phyloP scores from a whole-genome alignment of 495 filamentous ascomycete species.

The Cairneyella variabilis region DNA sequence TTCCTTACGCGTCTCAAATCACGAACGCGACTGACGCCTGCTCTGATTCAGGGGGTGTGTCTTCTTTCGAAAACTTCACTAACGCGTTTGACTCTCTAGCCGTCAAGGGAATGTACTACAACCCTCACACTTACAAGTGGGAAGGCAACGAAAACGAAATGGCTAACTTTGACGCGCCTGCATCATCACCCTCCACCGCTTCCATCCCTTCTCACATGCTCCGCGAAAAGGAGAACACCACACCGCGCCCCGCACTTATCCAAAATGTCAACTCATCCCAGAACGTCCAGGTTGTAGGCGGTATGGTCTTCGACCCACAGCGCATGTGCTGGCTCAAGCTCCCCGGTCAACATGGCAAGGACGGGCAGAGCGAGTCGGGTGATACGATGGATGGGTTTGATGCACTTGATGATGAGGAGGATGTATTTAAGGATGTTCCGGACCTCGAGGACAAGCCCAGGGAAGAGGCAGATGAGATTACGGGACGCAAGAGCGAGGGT shows the following conservation, averaged over 20 bases:
- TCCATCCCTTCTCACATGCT: constrained; percentile 44
- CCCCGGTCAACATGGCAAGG: constrained; percentile 15
- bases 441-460: constrained; percentile 45
- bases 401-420: constrained; percentile 62
- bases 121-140: constrained; percentile 79
- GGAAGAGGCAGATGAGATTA: constrained; percentile 32
- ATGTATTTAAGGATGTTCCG: constrained; percentile 52
- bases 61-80: neutral
- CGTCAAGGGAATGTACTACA: constrained; percentile 93
- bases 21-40: no score
- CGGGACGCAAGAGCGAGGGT: constrained; percentile 30
- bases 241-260: constrained; percentile 87
- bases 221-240: constrained; percentile 51
- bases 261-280: constrained; percentile 72
- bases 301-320: constrained; percentile 96
- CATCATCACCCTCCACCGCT: constrained; percentile 40
- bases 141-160: constrained; percentile 92
- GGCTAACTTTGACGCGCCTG: constrained; percentile 61
- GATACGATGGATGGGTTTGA: constrained; percentile 72
- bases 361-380: constrained; percentile 29
- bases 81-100: constrained; percentile 39
- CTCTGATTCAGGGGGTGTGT: no score
- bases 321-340: constrained; percentile 94
- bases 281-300: constrained; percentile 85
- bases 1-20: no score